phyloP scores from a whole-genome alignment of 345 rosid species.

The Pistacia atlantica region DNA sequence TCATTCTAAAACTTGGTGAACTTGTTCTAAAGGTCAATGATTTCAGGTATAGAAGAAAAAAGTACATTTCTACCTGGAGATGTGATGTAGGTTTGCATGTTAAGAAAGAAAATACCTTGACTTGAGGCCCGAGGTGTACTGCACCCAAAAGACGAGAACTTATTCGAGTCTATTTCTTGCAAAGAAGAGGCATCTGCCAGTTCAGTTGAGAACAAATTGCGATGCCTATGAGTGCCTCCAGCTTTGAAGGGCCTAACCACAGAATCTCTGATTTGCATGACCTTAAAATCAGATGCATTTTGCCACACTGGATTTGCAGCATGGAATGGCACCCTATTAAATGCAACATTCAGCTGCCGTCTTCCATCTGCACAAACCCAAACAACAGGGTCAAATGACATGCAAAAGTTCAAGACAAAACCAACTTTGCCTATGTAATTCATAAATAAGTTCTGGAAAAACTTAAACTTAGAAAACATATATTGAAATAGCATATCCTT shows the following conservation, averaged over 20 bases:
- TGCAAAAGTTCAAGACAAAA: not conserved
- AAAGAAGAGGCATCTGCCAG: slow-evolving; percentile 1
- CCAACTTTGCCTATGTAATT: too few relatives aligned
- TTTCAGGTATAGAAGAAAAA: too few relatives aligned
- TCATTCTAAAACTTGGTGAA: too few relatives aligned
- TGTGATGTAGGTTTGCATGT: not conserved
- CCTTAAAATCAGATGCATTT: slow-evolving; percentile 18
- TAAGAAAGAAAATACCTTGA: slow-evolving; percentile 3
- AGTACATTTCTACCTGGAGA: not conserved
- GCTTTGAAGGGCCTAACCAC: slow-evolving; percentile 15
- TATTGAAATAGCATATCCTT: too few relatives aligned
- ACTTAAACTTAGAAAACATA: too few relatives aligned
- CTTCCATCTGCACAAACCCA: slow-evolving; percentile 23
- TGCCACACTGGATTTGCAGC: not conserved
- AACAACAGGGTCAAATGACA: too few relatives aligned
- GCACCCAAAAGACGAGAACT: not conserved
- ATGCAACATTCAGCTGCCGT: slow-evolving; percentile 17
- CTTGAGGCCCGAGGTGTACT: slow-evolving; percentile 8
- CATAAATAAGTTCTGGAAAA: too few relatives aligned
- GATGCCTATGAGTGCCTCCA: slow-evolving; percentile 12
- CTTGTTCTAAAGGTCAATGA: too few relatives aligned
- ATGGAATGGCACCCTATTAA: slow-evolving; percentile 23
- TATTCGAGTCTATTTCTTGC: not conserved
- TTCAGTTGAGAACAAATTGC: slow-evolving; percentile 13
- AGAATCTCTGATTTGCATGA: slow-evolving; percentile 30